Percentiles rank a stretch among this genome's conserved stretches.
phyloP scores from a whole-genome alignment of 306 rosid species.

The Trifolium subterraneum region DNA sequence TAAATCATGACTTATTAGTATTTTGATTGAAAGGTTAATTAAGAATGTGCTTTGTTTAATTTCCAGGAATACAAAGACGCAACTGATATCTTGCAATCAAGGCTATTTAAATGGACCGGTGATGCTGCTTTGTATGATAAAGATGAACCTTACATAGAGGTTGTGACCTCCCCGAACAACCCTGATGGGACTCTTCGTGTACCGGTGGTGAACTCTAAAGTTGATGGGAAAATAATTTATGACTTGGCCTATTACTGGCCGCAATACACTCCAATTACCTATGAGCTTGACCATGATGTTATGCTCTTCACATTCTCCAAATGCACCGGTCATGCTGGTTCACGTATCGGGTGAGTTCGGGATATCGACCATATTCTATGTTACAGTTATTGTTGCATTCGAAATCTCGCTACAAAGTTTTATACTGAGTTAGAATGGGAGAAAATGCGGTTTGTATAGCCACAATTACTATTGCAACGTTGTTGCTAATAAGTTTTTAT shows the following conservation, averaged over 20 bases:
- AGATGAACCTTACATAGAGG: slow-evolving; percentile 70
- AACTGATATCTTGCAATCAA: slow-evolving; percentile 51
- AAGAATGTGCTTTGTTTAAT: not conserved
- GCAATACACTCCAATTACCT: slow-evolving; percentile 75
- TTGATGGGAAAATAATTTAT: slow-evolving; percentile 55
- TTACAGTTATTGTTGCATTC: not conserved
- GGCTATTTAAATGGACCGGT: slow-evolving; percentile 76
- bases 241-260: slow-evolving; percentile 96
- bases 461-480: not conserved
- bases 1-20: no score
- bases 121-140: slow-evolving; percentile 61
- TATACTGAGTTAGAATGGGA: no score
- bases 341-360: slow-evolving; percentile 73
- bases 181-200: slow-evolving; percentile 66
- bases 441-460: not conserved
- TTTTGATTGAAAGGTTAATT: no score
- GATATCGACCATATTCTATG: not conserved
- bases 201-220: slow-evolving; percentile 46
- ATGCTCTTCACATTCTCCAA: slow-evolving; percentile 89
- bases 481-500: not conserved
- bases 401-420: no score
- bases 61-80: slow-evolving; percentile 65
- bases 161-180: slow-evolving; percentile 78
- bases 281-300: slow-evolving; percentile 59
- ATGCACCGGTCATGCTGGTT: slow-evolving; percentile 91